phyloP scores from a whole-genome alignment of 768 basidiomycete species.

The Kwoniella heveanensis region DNA sequence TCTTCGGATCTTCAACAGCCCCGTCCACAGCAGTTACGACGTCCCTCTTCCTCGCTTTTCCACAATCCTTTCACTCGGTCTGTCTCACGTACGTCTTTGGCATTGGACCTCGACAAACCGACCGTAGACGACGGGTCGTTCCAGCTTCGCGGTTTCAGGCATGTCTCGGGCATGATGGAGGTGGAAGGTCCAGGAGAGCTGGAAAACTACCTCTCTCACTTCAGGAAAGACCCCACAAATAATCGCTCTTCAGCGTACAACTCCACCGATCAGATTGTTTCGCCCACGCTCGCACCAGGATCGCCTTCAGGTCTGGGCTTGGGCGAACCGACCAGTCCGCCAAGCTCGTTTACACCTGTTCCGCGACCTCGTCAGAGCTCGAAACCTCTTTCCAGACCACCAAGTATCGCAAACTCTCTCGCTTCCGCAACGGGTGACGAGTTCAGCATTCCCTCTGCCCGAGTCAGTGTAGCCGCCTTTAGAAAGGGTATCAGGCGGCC shows the following conservation, averaged over 20 bases:
- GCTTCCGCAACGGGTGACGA: conserved; percentile 31
- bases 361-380: neutral
- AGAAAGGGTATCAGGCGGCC: conserved; percentile 41
- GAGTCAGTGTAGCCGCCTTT: conserved; percentile 46
- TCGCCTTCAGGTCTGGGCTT: neutral
- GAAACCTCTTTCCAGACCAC: conserved; percentile 31
- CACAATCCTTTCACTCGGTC: conserved; percentile 38
- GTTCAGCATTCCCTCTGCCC: conserved; percentile 11
- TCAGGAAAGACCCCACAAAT: conserved; percentile 11
- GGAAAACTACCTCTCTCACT: conserved; percentile 27
- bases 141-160: conserved; percentile 46
- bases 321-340: conserved; percentile 8
- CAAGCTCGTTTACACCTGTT: conserved; percentile 5
- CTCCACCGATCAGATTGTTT: conserved; percentile 9
- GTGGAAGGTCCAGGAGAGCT: conserved; percentile 28
- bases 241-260: neutral
- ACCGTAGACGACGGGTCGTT: conserved; percentile 40
- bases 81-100: conserved; percentile 35
- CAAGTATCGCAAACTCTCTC: conserved; percentile 36
- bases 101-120: conserved; percentile 22
- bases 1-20: conserved; percentile 1
- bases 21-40: conserved; percentile 29
- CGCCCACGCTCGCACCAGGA: neutral
- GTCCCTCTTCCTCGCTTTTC: conserved; percentile 40
- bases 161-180: conserved; percentile 42